phyloP scores from a whole-genome alignment of 441 rosid species.

The Erysimum cheiri region DNA sequence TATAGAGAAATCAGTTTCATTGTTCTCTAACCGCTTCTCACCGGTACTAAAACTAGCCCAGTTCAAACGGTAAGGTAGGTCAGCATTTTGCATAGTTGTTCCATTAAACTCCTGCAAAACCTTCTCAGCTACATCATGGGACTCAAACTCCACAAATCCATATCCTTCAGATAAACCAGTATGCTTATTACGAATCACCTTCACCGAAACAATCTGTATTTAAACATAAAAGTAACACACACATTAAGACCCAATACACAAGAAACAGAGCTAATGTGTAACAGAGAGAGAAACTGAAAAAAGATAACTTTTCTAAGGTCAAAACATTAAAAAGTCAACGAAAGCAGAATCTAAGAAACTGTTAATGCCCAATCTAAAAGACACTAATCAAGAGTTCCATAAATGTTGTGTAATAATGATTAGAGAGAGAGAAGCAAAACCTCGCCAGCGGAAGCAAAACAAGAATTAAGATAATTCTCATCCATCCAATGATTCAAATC shows the following conservation, averaged over 20 bases:
- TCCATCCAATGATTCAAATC: conserved; percentile 99
- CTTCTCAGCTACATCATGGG: conserved; percentile 81
- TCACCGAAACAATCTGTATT: conserved; percentile 74
- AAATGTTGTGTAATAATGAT: neutral
- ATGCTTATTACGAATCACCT: conserved; percentile 91
- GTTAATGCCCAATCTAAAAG: conserved; percentile 5
- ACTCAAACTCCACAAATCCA: conserved; percentile 85
- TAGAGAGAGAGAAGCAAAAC: conserved; percentile 49
- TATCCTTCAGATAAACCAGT: conserved; percentile 87
- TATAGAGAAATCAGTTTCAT: conserved; percentile 83
- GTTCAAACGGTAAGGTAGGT: conserved; percentile 85
- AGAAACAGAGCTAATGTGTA: neutral
- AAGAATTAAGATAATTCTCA: conserved; percentile 73
- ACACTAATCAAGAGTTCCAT: conserved; percentile 5
- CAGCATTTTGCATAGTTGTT: conserved; percentile 72
- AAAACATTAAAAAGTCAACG: conserved; percentile 14
- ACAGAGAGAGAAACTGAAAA: neutral
- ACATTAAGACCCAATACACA: neutral
- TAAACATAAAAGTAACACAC: neutral
- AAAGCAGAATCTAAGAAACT: conserved; percentile 14
- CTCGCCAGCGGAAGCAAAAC: conserved; percentile 82
- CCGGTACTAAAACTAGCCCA: conserved; percentile 95
- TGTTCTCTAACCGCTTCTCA: conserved; percentile 82
- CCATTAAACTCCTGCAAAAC: conserved; percentile 70
- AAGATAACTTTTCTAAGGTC: neutral